Conservation (phyloP, 2,329 filamentous ascomycete genomes). For the Cephalotrichum gorgonifer region DNA sequence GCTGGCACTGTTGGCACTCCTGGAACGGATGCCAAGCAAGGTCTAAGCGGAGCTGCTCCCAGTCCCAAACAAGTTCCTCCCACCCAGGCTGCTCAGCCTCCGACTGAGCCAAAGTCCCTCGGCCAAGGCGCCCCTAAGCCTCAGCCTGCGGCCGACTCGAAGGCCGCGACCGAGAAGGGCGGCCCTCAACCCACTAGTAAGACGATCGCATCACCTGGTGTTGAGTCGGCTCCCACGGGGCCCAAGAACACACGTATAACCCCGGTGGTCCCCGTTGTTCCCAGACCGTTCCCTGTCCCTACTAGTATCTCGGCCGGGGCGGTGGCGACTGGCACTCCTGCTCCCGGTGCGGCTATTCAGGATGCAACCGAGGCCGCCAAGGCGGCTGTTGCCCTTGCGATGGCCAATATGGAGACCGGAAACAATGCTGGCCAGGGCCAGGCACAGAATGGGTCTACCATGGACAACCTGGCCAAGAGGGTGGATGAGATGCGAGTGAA, state of each 20-base stretch:
- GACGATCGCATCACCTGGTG: constrained; percentile 17
- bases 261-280: constrained; percentile 43
- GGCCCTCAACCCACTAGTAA: constrained; percentile 25
- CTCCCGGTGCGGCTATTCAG: constrained; percentile 33
- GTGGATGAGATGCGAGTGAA: constrained; percentile 68
- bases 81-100: constrained; percentile 28
- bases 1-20: constrained; percentile 25
- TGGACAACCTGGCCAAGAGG: constrained; percentile 65
- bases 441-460: constrained; percentile 29
- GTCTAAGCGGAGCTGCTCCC: constrained; percentile 38
- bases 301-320: constrained; percentile 14
- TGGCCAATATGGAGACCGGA: constrained; percentile 54
- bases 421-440: constrained; percentile 18
- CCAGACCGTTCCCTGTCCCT: constrained; percentile 19
- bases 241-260: constrained; percentile 45
- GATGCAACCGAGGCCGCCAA: constrained; percentile 66
- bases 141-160: constrained; percentile 7
- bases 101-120: constrained; percentile 42
- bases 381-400: constrained; percentile 69
- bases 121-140: constrained; percentile 35
- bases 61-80: constrained; percentile 38
- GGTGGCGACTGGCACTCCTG: constrained; percentile 21
- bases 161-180: constrained; percentile 2
- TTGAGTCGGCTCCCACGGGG: constrained; percentile 29
- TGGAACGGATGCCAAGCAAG: constrained; percentile 31